Percentiles rank a stretch among this genome's conserved stretches.
phyloP scores from a whole-genome alignment of 106 monocot species.

The Allium sativum region DNA sequence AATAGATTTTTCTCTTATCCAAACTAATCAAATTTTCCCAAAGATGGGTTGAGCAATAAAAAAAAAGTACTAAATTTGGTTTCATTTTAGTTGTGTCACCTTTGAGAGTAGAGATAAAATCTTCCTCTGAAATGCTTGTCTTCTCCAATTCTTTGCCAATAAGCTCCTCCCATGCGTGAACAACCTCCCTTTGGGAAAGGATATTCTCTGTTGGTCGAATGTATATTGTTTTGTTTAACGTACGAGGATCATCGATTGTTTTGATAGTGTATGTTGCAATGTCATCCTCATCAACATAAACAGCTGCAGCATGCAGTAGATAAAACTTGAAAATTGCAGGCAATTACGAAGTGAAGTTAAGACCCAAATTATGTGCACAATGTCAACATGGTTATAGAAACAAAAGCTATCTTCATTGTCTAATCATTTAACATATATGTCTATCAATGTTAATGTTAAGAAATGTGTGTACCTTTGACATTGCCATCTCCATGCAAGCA shows the following conservation, averaged over 20 bases:
- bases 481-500: conserved; percentile 31
- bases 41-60: too few species aligned
- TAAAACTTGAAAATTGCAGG: conserved; percentile 2
- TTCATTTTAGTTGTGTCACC: conserved; percentile 6
- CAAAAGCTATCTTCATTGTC: neutral
- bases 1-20: too few species aligned
- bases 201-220: conserved; percentile 29
- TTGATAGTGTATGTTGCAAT: conserved; percentile 37
- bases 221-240: conserved; percentile 27
- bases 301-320: conserved; percentile 8
- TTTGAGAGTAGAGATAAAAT: conserved; percentile 26
- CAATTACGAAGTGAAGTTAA: neutral
- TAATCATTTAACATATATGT: neutral
- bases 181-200: conserved; percentile 32
- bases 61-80: too few species aligned
- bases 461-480: conserved; percentile 21
- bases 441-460: too few species aligned
- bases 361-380: neutral
- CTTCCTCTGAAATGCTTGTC: conserved; percentile 26
- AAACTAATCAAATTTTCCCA: too few species aligned
- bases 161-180: conserved; percentile 28
- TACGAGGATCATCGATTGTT: conserved; percentile 23
- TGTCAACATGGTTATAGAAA: neutral
- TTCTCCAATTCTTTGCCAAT: conserved; percentile 26
- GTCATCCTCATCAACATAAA: conserved; percentile 39